These are phyloP conservation scores for Chalciporus sphaerocephalus DNA, from an alignment of 768 basidiomycete species.

Conservation along the genomic window DNA sequence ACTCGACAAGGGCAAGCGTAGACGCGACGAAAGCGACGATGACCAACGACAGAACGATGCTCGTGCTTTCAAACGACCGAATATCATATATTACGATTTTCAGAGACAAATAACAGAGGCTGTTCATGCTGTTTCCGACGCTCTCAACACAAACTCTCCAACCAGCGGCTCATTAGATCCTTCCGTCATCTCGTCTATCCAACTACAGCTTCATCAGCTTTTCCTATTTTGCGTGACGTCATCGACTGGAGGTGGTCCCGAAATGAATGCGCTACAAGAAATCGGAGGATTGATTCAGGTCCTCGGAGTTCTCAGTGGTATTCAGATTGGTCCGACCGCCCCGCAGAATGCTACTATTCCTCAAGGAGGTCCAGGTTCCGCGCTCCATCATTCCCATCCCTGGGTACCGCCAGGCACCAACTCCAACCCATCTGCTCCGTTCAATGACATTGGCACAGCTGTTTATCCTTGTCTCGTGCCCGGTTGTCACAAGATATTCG, in stretches of 20 bases:
- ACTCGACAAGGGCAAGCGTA: slow-evolving; percentile 72
- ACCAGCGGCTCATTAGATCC: slow-evolving; percentile 48
- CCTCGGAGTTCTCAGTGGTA: slow-evolving; percentile 73
- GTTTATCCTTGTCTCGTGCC: slow-evolving; percentile 75
- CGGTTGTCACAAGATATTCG: slow-evolving; percentile 65
- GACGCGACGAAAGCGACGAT: slow-evolving; percentile 51
- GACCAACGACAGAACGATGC: slow-evolving; percentile 25
- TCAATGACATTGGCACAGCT: slow-evolving; percentile 60
- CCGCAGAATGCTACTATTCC: slow-evolving; percentile 29
- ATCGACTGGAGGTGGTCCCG: slow-evolving; percentile 47
- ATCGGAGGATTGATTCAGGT: slow-evolving; percentile 80
- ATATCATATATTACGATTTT: slow-evolving; percentile 43
- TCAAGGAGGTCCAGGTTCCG: slow-evolving; percentile 27
- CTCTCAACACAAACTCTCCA: slow-evolving; percentile 38
- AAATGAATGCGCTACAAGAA: slow-evolving; percentile 63
- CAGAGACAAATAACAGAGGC: slow-evolving; percentile 58
- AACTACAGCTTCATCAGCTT: slow-evolving; percentile 67
- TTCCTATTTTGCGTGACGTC: slow-evolving; percentile 78
- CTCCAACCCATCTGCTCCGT: slow-evolving; percentile 23
- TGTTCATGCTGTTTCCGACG: slow-evolving; percentile 50
- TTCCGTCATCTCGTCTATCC: slow-evolving; percentile 62
- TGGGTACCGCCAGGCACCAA: slow-evolving; percentile 26
- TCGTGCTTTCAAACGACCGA: slow-evolving; percentile 43
- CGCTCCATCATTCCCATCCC: slow-evolving; percentile 32
- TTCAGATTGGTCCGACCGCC: slow-evolving; percentile 52